phyloP scores from a whole-genome alignment of 1,284 basidiomycete genomes.

The Cryptococcus maquisensis region DNA sequence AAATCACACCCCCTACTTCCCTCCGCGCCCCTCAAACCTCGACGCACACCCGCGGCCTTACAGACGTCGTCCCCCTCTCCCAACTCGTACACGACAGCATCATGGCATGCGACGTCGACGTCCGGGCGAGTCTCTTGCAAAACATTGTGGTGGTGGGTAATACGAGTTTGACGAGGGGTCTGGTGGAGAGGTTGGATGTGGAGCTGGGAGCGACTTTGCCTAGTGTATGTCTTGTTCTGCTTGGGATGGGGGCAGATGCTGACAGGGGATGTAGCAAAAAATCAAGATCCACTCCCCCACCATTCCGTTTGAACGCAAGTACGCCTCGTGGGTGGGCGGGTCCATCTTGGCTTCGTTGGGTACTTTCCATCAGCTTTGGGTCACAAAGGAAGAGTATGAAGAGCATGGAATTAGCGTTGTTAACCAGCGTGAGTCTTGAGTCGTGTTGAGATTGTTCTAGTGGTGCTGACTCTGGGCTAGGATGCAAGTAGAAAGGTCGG shows the following conservation, averaged over 20 bases:
- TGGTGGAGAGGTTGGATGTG: slow-evolving; percentile 74
- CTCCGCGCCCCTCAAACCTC: slow-evolving; percentile 36
- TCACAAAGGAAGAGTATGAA: slow-evolving; percentile 86
- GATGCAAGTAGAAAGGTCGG: slow-evolving; percentile 2
- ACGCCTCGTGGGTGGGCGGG: slow-evolving; percentile 88
- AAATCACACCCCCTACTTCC: slow-evolving; percentile 34
- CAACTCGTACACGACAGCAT: slow-evolving; percentile 75
- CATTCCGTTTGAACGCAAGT: slow-evolving; percentile 79
- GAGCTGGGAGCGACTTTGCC: slow-evolving; percentile 76
- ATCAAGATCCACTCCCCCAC: slow-evolving; percentile 84
- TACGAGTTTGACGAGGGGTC: slow-evolving; percentile 77
- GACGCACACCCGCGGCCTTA: slow-evolving; percentile 61
- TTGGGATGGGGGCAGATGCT: background rate
- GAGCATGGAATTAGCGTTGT: slow-evolving; percentile 51
- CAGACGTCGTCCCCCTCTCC: slow-evolving; percentile 58
- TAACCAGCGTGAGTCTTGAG: slow-evolving; percentile 40
- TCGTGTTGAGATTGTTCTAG: background rate
- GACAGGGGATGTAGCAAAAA: slow-evolving; percentile 44
- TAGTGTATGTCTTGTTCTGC: slow-evolving; percentile 61
- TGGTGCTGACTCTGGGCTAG: background rate
- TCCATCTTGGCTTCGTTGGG: slow-evolving; percentile 88
- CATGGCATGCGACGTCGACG: slow-evolving; percentile 81
- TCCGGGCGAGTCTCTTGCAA: slow-evolving; percentile 79
- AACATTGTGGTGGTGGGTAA: slow-evolving; percentile 96
- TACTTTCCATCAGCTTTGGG: slow-evolving; percentile 95